Evolutionary conservation across 2,329 filamentous ascomycete species (phyloP).

Genomic region (Penicillium sp.): DNA sequence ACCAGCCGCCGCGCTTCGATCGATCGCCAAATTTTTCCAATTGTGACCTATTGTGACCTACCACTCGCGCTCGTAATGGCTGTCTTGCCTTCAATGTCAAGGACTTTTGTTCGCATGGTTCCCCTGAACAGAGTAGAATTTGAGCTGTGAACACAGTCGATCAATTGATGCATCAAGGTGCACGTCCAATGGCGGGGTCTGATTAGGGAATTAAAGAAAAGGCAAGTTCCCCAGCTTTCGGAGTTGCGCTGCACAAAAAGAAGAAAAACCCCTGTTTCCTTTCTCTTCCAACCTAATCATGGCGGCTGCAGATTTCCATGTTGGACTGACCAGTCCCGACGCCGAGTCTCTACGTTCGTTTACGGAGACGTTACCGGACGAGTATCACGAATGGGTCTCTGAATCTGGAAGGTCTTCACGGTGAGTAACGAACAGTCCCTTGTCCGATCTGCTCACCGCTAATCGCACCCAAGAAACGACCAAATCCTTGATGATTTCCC

Average conservation of each 20-base stretch:
- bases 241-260: not conserved
- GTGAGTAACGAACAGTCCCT: not conserved
- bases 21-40: slow-evolving; percentile 12
- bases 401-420: slow-evolving; percentile 17
- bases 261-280: not conserved
- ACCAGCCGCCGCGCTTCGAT: slow-evolving; percentile 13
- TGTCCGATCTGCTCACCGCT: not conserved
- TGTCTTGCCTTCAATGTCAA: slow-evolving; percentile 1
- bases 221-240: not conserved
- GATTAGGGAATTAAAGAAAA: slow-evolving; percentile 14
- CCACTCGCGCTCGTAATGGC: not conserved
- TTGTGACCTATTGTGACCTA: slow-evolving; percentile 24
- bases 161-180: slow-evolving; percentile 22
- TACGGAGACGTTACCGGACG: slow-evolving; percentile 15
- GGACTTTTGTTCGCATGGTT: slow-evolving; percentile 5
- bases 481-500: slow-evolving; percentile 26
- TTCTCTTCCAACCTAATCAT: slow-evolving; percentile 4
- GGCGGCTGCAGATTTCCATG: slow-evolving; percentile 14
- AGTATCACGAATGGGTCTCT: slow-evolving; percentile 23
- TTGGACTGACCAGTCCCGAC: slow-evolving; percentile 13
- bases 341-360: slow-evolving; percentile 21
- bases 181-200: not conserved
- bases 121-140: not conserved
- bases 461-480: slow-evolving; percentile 9
- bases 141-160: slow-evolving; percentile 5